A percentile compares a stretch with the other conserved stretches of the same genome.
Conservation (phyloP, 768 basidiomycete genomes). For the Leccinum boreale region DNA sequence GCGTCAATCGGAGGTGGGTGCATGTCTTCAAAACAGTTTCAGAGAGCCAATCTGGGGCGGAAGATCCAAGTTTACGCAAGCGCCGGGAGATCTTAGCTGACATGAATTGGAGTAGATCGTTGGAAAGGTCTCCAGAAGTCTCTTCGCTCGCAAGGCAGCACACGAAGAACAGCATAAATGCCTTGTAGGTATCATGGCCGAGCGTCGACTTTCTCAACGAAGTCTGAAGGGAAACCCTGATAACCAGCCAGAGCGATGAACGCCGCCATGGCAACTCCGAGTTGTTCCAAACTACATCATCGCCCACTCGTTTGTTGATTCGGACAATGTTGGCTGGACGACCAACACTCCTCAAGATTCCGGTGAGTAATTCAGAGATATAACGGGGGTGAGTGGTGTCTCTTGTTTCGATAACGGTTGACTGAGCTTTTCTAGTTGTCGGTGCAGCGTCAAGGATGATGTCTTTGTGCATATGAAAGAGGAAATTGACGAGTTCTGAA, state of each 20-base stretch:
- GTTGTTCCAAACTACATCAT: conserved; percentile 16
- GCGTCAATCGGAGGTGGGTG: not conserved
- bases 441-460: conserved; percentile 32
- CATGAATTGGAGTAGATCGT: not conserved
- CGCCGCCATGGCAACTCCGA: conserved; percentile 43
- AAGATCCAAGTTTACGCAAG: not conserved
- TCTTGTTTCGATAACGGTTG: not conserved
- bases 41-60: not conserved
- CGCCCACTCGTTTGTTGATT: conserved; percentile 42
- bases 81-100: not conserved
- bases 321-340: conserved; percentile 13
- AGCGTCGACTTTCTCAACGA: conserved; percentile 21
- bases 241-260: conserved; percentile 45
- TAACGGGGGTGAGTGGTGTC: not conserved
- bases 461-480: conserved; percentile 31
- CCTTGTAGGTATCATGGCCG: conserved; percentile 25
- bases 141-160: conserved; percentile 5
- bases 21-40: not conserved
- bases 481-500: conserved; percentile 34
- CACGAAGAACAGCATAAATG: conserved; percentile 30
- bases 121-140: not conserved
- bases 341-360: conserved; percentile 40
- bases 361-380: conserved; percentile 34
- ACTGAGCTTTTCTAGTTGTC: not conserved
- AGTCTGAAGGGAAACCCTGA: conserved; percentile 43